phyloP scores from a whole-genome alignment of 176 grass and related monocot genomes.

The Eragrostis nindensis region DNA sequence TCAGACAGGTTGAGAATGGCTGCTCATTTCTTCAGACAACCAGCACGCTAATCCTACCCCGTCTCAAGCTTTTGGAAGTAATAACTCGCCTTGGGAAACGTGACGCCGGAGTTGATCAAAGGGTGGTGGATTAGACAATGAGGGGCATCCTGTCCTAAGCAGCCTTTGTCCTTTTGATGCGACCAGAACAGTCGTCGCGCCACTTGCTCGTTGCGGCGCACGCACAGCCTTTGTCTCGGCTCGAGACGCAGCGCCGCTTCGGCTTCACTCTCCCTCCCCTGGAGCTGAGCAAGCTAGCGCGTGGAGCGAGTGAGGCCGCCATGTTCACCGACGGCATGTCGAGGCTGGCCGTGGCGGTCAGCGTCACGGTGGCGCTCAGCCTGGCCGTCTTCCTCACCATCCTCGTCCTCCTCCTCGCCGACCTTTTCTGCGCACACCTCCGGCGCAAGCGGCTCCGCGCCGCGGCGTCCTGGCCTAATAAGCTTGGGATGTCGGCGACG shows the following conservation, averaged over 20 bases:
- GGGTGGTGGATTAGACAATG: conserved; percentile 6
- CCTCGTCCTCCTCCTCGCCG: conserved; percentile 53
- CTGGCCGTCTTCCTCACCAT: conserved; percentile 58
- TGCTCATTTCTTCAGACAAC: conserved; percentile 9
- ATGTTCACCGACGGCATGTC: conserved; percentile 56
- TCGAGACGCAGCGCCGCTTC: not conserved
- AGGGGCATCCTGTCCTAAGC: conserved; percentile 37
- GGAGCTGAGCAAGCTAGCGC: not conserved
- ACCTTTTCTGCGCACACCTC: conserved; percentile 64
- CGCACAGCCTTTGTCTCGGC: not conserved
- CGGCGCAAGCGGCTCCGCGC: conserved; percentile 23
- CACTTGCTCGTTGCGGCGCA: not conserved
- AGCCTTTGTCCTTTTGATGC: conserved; percentile 32
- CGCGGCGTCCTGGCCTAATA: conserved; percentile 27
- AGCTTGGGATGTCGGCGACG: not conserved
- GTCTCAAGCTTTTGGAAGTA: conserved; percentile 49
- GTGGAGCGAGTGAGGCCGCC: not conserved
- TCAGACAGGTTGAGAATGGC: not conserved
- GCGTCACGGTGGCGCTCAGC: conserved; percentile 54
- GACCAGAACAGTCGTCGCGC: conserved; percentile 8
- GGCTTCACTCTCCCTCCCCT: not conserved
- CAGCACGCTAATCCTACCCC: conserved; percentile 7
- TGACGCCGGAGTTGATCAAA: conserved; percentile 38
- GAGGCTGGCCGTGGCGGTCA: conserved; percentile 49
- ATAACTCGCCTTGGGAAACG: not conserved